Evolutionary conservation across 75 land plant species (phyloP).

Genomic region (Larix kaempferi): DNA sequence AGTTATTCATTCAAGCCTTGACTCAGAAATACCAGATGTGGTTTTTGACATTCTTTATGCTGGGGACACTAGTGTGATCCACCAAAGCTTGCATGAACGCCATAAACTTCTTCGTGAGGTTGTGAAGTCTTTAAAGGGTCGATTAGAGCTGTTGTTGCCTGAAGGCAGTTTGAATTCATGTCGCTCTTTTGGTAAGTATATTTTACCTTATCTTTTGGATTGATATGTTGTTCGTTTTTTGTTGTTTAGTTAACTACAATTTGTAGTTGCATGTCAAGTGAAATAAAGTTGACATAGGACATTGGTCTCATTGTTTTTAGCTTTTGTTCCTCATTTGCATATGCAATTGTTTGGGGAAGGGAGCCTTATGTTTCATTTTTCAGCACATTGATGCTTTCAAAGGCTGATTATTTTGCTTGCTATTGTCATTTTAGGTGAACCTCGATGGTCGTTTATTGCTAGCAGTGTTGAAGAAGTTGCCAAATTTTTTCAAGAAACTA

Average conservation of each 20-base stretch:
- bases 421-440: constrained; percentile 54
- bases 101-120: constrained; percentile 69
- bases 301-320: neutral
- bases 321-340: neutral
- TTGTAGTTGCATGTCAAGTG: neutral
- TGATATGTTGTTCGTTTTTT: neutral
- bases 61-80: constrained; percentile 95
- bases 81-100: constrained; percentile 73
- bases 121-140: constrained; percentile 74
- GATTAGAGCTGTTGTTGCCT: constrained; percentile 78
- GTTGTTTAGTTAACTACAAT: neutral
- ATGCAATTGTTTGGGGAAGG: neutral
- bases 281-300: neutral
- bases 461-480: constrained; percentile 68
- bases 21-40: constrained; percentile 57
- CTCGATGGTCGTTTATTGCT: constrained; percentile 71
- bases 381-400: neutral
- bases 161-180: constrained; percentile 52
- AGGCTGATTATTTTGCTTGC: neutral
- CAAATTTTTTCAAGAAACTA: constrained; percentile 80
- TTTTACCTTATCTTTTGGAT: neutral
- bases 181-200: constrained; percentile 44
- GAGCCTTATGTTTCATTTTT: neutral
- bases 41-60: constrained; percentile 90
- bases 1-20: constrained; percentile 11